These are phyloP conservation scores for Cladosporium sp. DNA, from an alignment of 2,329 filamentous ascomycete genomes.

Conservation along the genomic window DNA sequence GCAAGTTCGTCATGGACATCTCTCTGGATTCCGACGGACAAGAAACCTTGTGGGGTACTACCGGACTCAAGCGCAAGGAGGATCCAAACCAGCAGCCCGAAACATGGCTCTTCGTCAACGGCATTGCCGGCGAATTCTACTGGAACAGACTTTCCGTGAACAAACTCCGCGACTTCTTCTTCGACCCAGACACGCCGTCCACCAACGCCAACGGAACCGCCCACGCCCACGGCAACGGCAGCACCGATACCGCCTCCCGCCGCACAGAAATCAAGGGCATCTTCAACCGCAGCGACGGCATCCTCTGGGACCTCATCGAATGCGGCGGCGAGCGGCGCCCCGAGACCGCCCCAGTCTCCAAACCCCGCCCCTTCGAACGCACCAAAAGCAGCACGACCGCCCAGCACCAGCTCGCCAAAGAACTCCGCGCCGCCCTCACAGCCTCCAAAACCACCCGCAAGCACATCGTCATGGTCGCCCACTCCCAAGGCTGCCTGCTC, in stretches of 20 bases:
- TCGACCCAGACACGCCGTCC: not conserved
- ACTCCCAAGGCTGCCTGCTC: constrained; percentile 9
- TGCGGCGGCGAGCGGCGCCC: constrained; percentile 7
- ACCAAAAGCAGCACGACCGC: constrained; percentile 2
- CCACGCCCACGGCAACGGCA: not conserved
- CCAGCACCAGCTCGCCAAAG: not conserved
- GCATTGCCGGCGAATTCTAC: constrained; percentile 8
- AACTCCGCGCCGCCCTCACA: not conserved
- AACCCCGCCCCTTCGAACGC: not conserved
- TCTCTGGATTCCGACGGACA: not conserved
- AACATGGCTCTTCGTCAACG: constrained; percentile 8
- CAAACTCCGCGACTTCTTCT: constrained; percentile 9
- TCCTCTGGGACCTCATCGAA: constrained; percentile 8
- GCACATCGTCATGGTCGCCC: constrained; percentile 7
- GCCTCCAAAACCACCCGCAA: not conserved
- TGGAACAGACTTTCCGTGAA: not conserved
- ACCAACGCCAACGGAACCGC: not conserved
- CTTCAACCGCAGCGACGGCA: constrained; percentile 9
- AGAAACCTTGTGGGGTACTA: not conserved
- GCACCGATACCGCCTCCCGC: not conserved
- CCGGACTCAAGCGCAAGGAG: not conserved
- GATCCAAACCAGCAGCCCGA: not conserved
- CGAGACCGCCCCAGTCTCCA: not conserved
- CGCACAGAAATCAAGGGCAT: constrained; percentile 1
- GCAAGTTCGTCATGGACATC: constrained; percentile 1